phyloP scores from a whole-genome alignment of 2,329 filamentous ascomycete genomes.

The Aspergillus sp. region DNA sequence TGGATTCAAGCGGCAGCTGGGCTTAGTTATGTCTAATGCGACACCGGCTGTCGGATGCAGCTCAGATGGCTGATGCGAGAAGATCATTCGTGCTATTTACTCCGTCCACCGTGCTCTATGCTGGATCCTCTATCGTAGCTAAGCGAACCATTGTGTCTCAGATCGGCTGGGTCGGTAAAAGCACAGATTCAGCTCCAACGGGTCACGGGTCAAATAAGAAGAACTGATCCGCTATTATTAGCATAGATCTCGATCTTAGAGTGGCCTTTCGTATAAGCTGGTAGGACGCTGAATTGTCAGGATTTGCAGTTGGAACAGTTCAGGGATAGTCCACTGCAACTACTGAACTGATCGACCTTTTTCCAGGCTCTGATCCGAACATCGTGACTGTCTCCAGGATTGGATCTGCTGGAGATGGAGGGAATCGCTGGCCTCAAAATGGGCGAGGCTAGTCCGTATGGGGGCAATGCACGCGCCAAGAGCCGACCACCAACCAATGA shows the following conservation, averaged over 20 bases:
- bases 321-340: not conserved
- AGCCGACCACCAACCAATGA: not conserved
- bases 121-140: not conserved
- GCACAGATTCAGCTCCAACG: not conserved
- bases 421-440: not conserved
- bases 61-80: not conserved
- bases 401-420: not conserved
- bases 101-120: not conserved
- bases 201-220: not conserved
- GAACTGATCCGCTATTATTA: not conserved
- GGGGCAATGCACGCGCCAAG: slow-evolving; percentile 3
- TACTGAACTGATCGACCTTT: not conserved
- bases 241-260: not conserved
- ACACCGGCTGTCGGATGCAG: not conserved
- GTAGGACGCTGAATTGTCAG: too few species aligned
- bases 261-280: not conserved
- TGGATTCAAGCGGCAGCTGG: not conserved
- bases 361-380: not conserved
- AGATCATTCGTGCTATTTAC: not conserved
- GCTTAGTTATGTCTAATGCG: not conserved
- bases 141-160: not conserved
- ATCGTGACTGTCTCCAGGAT: not conserved
- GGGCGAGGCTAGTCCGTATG: not conserved
- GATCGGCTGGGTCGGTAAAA: not conserved
- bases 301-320: not conserved